Evolutionary conservation across 2,329 filamentous ascomycete species (phyloP), one percentile per base, ranked within the genome.

Genomic region (Chrysoporthe cubensis): DNA sequence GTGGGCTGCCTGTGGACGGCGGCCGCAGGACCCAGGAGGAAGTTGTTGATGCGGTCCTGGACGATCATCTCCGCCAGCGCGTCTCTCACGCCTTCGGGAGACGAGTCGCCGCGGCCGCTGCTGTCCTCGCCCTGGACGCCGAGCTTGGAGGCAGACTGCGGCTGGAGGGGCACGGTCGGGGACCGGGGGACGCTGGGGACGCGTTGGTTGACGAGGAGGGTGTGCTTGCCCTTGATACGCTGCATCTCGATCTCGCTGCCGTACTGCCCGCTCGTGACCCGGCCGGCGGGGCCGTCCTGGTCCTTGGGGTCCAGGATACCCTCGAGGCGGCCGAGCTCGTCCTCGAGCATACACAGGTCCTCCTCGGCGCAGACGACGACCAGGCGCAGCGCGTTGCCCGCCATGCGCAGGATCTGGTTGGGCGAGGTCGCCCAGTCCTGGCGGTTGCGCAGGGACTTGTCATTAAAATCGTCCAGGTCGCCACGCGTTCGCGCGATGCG

Each of bases 381-480:
- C 61, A 62, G 61, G 14, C 67, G 66, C 18, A 69, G 67, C 9
- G 67, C 61, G 44, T 67, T 67, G 56, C 65, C 67, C 1, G 65
- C 67, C 65, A 65, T 65, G 44, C 67, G 67, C 26, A 69, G 48
- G 5, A 69, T 57, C 21, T 66, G 46, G 57, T 67, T 69, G 60
- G 9, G 48, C 37, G 59, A 64, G 16, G 65, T 69, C 21, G 65
- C 57, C 67, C 67, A 69, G 57, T 67, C 67, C 65, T 67, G 57
- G 14, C 65, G 65, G 54, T 61, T 54, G 4, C 44, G 46, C 50
- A 63, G 54, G 0, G 65, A 67, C 16, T 42, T 37, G 21, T 67
- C 67, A 26, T 67, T 65, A 62, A 64, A 69, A 11, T 69, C 67
- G 18, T 67, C 65, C 13, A 69, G 56, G 52, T 67, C 67, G 56